These are phyloP conservation scores for Leishmania aethiopica DNA, from an alignment of 208 protist genomes.

Conservation along the genomic window DNA sequence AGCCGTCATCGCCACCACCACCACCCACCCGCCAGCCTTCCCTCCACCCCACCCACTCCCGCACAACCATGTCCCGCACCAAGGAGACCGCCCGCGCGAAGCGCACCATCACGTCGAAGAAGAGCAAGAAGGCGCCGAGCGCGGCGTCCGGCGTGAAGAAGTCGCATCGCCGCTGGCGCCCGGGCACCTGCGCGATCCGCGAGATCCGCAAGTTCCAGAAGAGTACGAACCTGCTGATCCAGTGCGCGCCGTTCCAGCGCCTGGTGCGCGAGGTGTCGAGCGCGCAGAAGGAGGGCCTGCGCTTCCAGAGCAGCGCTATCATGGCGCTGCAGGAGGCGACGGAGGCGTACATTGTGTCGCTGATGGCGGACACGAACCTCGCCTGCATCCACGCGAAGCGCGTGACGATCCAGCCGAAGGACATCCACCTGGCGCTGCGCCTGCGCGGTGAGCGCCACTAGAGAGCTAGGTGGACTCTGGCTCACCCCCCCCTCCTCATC, in stretches of 20 bases:
- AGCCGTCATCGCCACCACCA: background rate
- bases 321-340: conserved; percentile 90
- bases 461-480: background rate
- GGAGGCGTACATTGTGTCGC: conserved; percentile 90
- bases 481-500: background rate
- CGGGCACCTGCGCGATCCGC: conserved; percentile 97
- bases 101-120: conserved; percentile 95
- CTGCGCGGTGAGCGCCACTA: conserved; percentile 60
- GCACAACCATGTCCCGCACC: conserved; percentile 93
- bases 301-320: conserved; percentile 89
- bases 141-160: conserved; percentile 96
- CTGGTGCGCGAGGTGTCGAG: conserved; percentile 86
- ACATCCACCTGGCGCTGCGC: conserved; percentile 59
- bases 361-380: conserved; percentile 94
- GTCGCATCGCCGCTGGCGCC: conserved; percentile 95
- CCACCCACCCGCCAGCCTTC: background rate
- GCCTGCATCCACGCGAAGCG: conserved; percentile 86
- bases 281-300: conserved; percentile 76
- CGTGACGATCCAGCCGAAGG: conserved; percentile 87
- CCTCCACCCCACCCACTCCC: background rate
- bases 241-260: conserved; percentile 89
- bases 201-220: conserved; percentile 95
- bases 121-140: conserved; percentile 97
- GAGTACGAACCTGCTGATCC: conserved; percentile 87
- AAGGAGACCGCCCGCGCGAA: conserved; percentile 98